These are phyloP conservation scores for Phellopilus nigrolimitatus DNA, from an alignment of 1,284 basidiomycete species.

Conservation along the genomic window DNA sequence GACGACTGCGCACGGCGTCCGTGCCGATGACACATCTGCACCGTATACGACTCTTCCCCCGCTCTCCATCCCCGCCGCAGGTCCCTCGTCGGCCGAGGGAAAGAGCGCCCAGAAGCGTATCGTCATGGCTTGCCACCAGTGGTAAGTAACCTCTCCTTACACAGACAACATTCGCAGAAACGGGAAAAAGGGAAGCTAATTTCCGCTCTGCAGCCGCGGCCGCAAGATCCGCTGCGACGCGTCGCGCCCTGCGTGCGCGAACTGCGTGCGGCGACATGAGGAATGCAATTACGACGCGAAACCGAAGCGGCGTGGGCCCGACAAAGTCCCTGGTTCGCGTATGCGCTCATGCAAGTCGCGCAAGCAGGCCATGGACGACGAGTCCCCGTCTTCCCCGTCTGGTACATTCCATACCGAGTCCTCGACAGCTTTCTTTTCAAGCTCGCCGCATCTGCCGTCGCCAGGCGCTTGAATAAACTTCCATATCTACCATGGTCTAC, in stretches of 20 bases:
- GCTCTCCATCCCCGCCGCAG: constrained; percentile 4
- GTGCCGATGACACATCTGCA: background rate
- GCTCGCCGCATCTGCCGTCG: background rate
- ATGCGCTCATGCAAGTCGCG: constrained; percentile 21
- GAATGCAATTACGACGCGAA: constrained; percentile 20
- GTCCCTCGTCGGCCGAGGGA: constrained; percentile 5
- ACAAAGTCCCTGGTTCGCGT: constrained; percentile 20
- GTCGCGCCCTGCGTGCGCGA: constrained; percentile 12
- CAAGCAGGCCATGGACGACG: constrained; percentile 16
- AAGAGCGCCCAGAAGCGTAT: constrained; percentile 15
- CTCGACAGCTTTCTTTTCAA: constrained; percentile 3
- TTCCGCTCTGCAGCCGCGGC: constrained; percentile 8
- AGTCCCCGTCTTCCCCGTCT: constrained; percentile 1
- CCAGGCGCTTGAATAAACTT: background rate
- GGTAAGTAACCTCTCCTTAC: constrained; percentile 6
- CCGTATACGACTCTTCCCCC: constrained; percentile 14
- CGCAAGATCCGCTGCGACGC: constrained; percentile 20
- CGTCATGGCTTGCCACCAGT: constrained; percentile 21
- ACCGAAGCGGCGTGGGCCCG: constrained; percentile 19
- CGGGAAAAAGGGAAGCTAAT: too few species aligned
- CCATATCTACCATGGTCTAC: too few species aligned
- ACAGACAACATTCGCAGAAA: background rate
- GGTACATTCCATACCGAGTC: background rate
- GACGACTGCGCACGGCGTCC: background rate
- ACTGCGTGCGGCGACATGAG: constrained; percentile 19